Percentiles rank a stretch among this genome's conserved stretches.
phyloP scores from a whole-genome alignment of 352 stramenopile genomes.

The Phytophthora chlamydospora region DNA sequence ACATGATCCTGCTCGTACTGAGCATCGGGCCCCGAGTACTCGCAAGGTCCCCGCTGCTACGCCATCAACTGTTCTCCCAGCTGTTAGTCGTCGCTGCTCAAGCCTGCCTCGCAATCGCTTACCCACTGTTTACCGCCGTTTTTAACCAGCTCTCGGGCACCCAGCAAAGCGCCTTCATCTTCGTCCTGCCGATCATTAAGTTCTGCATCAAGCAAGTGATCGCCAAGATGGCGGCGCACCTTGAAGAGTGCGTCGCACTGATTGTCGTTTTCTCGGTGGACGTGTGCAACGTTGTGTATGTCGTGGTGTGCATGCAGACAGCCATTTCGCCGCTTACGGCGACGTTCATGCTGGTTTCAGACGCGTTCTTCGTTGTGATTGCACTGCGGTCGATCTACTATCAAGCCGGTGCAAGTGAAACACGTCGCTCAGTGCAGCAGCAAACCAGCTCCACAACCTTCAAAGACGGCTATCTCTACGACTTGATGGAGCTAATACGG shows the following conservation, averaged over 20 bases:
- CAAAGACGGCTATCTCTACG: constrained; percentile 1
- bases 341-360: constrained; percentile 11
- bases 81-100: neutral
- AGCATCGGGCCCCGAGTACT: neutral
- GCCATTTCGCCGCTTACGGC: constrained; percentile 17
- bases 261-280: no score
- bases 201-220: constrained; percentile 20
- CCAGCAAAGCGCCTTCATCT: constrained; percentile 11
- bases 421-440: no score
- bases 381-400: constrained; percentile 10
- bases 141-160: constrained; percentile 7
- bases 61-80: constrained; percentile 2
- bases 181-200: constrained; percentile 16
- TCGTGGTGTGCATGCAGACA: constrained; percentile 27
- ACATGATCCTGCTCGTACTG: constrained; percentile 2
- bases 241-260: constrained; percentile 27
- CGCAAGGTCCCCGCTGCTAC: neutral
- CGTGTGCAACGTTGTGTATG: constrained; percentile 35
- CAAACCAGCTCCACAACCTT: no score
- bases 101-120: constrained; percentile 9
- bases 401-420: neutral
- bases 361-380: constrained; percentile 8
- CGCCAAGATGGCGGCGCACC: constrained; percentile 7
- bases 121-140: constrained; percentile 21
- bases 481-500: constrained; percentile 1